phyloP scores from a whole-genome alignment of 2,329 filamentous ascomycete species.

The Parasarocladium wereldwijsianum region DNA sequence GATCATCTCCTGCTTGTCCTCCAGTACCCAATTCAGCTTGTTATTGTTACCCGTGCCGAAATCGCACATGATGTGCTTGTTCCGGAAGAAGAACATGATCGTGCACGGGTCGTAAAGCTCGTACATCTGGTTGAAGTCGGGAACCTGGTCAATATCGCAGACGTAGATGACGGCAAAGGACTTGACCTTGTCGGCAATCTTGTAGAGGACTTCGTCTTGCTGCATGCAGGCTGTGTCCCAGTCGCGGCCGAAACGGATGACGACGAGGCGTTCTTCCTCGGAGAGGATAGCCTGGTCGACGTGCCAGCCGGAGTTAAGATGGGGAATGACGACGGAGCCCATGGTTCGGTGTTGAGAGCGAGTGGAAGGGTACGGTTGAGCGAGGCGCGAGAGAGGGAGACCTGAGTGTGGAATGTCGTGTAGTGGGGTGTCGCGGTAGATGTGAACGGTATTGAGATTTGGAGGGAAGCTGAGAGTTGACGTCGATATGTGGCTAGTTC shows the following conservation, averaged over 20 bases:
- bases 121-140: constrained; percentile 96
- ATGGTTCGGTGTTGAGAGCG: too few relatives aligned
- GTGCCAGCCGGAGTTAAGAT: constrained; percentile 88
- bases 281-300: constrained; percentile 87
- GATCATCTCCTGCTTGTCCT: constrained; percentile 97
- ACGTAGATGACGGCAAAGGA: constrained; percentile 89
- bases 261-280: constrained; percentile 83
- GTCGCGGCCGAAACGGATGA: constrained; percentile 88
- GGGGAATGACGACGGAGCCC: constrained; percentile 84
- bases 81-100: constrained; percentile 93
- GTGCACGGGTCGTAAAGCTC: constrained; percentile 83
- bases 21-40: constrained; percentile 84
- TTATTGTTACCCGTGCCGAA: constrained; percentile 98
- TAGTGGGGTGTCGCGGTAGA: too few relatives aligned
- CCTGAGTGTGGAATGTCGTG: too few relatives aligned
- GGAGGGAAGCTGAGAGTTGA: too few relatives aligned
- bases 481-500: too few relatives aligned
- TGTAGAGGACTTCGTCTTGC: constrained; percentile 88
- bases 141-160: constrained; percentile 82
- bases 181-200: constrained; percentile 83
- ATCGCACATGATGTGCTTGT: constrained; percentile 99
- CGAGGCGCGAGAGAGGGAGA: too few relatives aligned
- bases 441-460: too few relatives aligned
- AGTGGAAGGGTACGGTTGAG: too few relatives aligned
- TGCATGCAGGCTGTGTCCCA: constrained; percentile 55